A percentile compares a stretch with the other conserved stretches of the same genome.
Conservation (phyloP, 139 green algal species). For the Edaphochlamys debaryana region DNA sequence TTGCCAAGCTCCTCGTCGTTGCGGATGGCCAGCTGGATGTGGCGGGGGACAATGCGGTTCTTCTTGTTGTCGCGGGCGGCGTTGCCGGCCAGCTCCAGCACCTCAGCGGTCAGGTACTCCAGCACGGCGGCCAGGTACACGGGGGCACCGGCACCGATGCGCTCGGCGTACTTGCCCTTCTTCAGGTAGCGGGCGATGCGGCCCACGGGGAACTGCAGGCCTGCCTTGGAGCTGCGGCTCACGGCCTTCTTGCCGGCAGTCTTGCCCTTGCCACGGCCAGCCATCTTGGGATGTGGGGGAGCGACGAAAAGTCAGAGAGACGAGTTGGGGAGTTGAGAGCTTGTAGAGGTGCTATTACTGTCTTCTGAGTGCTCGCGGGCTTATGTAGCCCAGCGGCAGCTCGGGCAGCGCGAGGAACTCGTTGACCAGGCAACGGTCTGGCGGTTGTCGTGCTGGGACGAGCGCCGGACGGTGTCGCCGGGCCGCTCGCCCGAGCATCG, state of each 20-base stretch:
- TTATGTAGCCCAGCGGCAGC: no score
- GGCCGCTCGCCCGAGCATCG: no score
- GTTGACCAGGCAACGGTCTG: no score
- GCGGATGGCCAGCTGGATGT: slow-evolving; percentile 2
- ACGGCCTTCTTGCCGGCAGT: slow-evolving; percentile 56
- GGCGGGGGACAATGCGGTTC: slow-evolving; percentile 75
- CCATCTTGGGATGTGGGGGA: no score
- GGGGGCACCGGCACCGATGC: slow-evolving; percentile 69
- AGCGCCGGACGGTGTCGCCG: no score
- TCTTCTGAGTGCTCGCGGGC: no score
- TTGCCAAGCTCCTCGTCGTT: not conserved
- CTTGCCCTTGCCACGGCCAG: slow-evolving; percentile 30
- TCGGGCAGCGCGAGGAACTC: no score
- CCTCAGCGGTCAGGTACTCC: slow-evolving; percentile 74
- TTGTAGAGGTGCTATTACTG: no score
- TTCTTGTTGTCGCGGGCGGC: slow-evolving; percentile 96
- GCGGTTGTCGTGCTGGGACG: no score
- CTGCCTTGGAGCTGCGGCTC: slow-evolving; percentile 87
- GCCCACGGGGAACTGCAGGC: slow-evolving; percentile 90
- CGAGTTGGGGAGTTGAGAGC: no score
- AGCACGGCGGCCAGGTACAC: slow-evolving; percentile 69
- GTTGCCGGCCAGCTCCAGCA: slow-evolving; percentile 89
- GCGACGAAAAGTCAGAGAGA: no score
- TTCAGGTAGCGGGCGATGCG: slow-evolving; percentile 88
- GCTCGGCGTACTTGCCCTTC: slow-evolving; percentile 71